A percentile compares a stretch with the other conserved stretches of the same genome.
Evolutionary conservation across 306 rosid species (phyloP).

Genomic region (Gynostemma pentaphyllum): DNA sequence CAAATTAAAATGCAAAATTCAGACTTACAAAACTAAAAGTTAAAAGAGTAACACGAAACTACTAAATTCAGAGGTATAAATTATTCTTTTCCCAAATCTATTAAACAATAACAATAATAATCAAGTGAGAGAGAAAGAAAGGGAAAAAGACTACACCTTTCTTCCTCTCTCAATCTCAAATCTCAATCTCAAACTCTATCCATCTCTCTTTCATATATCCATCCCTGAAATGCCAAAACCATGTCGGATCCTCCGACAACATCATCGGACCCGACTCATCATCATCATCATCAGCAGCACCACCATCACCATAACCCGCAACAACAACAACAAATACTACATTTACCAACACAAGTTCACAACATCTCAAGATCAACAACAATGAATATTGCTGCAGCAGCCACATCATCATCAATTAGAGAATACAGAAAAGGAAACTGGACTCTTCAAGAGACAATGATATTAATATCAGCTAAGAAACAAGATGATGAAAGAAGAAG

Average conservation of each 20-base stretch:
- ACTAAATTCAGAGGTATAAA: too few species aligned
- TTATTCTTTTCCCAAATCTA: too few species aligned
- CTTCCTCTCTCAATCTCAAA: background rate
- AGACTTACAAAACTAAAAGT: too few species aligned
- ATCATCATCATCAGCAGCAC: slow-evolving; percentile 17
- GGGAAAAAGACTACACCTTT: background rate
- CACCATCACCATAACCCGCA: slow-evolving; percentile 15
- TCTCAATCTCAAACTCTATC: slow-evolving; percentile 2
- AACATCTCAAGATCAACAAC: slow-evolving; percentile 9
- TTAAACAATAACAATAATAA: slow-evolving; percentile 2
- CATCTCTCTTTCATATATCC: background rate
- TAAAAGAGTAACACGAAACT: too few species aligned
- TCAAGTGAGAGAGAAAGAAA: background rate
- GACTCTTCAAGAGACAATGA: slow-evolving; percentile 45
- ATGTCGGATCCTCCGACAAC: slow-evolving; percentile 62
- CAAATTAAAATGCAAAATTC: too few species aligned
- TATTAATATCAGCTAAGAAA: slow-evolving; percentile 43
- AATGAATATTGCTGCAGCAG: slow-evolving; percentile 11
- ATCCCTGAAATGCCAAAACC: slow-evolving; percentile 18
- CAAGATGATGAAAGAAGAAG: slow-evolving; percentile 44
- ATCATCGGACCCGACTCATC: slow-evolving; percentile 23
- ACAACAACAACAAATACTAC: slow-evolving; percentile 7
- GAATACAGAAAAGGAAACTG: slow-evolving; percentile 66
- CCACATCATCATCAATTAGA: slow-evolving; percentile 8
- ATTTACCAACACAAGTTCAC: background rate